Evolutionary conservation across 169 alveolate genomes (phyloP).

Genomic region (Plasmodium berghei): DNA sequence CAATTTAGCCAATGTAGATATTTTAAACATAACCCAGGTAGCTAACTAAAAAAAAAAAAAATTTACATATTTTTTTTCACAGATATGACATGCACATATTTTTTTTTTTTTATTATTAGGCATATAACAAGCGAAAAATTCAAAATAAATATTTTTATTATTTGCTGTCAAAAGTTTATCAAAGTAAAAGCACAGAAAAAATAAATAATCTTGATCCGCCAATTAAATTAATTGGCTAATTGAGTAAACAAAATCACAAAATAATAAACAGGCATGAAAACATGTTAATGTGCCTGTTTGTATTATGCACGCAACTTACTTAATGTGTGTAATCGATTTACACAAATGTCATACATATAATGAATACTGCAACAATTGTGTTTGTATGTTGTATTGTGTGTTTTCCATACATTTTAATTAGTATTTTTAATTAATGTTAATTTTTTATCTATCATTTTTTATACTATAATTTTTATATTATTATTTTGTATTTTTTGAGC

Average conservation of each 20-base stretch:
- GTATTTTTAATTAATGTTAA: too few species aligned
- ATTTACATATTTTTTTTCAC: background rate
- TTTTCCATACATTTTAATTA: too few species aligned
- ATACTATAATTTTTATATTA: too few species aligned
- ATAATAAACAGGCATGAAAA: background rate
- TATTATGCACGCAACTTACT: too few species aligned
- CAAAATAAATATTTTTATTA: constrained; percentile 60
- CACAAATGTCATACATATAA: too few species aligned
- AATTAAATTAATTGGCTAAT: constrained; percentile 64
- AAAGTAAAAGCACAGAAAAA: constrained; percentile 12
- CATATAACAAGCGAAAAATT: constrained; percentile 64
- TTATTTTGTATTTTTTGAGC: too few species aligned
- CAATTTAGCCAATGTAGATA: constrained; percentile 43
- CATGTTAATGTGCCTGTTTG: too few species aligned
- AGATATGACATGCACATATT: background rate
- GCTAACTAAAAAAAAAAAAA: background rate
- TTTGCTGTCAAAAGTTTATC: constrained; percentile 64
- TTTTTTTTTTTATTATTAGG: constrained; percentile 22
- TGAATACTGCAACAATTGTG: too few species aligned
- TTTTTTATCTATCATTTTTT: too few species aligned
- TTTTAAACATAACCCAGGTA: constrained; percentile 74
- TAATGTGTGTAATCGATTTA: too few species aligned
- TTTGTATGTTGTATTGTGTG: too few species aligned
- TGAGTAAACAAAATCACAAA: constrained; percentile 1
- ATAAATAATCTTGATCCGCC: constrained; percentile 1